These are phyloP conservation scores for Russula olivacea DNA, from an alignment of 768 basidiomycete species.

Conservation along the genomic window DNA sequence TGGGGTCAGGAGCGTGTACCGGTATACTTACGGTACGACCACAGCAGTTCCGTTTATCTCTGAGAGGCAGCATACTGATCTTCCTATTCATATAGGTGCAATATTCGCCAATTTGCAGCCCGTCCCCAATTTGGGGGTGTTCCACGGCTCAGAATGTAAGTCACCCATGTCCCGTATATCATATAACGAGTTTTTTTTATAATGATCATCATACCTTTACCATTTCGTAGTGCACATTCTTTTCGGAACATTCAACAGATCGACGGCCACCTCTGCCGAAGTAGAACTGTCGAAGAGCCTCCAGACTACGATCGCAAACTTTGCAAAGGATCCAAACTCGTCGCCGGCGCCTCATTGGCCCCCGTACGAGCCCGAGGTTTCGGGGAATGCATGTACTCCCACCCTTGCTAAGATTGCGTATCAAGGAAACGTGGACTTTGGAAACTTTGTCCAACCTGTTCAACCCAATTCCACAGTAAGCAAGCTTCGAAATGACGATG, in stretches of 20 bases:
- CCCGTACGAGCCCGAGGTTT: background rate
- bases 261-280: conserved; percentile 27
- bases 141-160: conserved; percentile 1
- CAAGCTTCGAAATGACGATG: background rate
- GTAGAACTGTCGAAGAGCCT: conserved; percentile 28
- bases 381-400: background rate
- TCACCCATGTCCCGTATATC: background rate
- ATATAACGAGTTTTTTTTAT: background rate
- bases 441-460: background rate
- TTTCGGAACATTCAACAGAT: conserved; percentile 30
- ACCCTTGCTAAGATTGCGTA: conserved; percentile 14
- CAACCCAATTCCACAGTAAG: background rate
- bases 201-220: background rate
- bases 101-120: background rate
- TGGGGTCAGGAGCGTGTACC: conserved; percentile 11
- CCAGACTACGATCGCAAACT: conserved; percentile 12
- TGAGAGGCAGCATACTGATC: background rate
- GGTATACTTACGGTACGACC: conserved; percentile 7
- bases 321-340: conserved; percentile 8
- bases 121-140: background rate
- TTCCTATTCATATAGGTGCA: background rate
- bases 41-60: background rate
- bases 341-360: conserved; percentile 11
- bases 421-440: background rate
- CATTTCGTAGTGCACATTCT: conserved; percentile 24